Evolutionary conservation across 805 yeast genomes (phyloP), one percentile per base, ranked within the genome.

Genomic region (Wickerhamomyces mucosus): DNA sequence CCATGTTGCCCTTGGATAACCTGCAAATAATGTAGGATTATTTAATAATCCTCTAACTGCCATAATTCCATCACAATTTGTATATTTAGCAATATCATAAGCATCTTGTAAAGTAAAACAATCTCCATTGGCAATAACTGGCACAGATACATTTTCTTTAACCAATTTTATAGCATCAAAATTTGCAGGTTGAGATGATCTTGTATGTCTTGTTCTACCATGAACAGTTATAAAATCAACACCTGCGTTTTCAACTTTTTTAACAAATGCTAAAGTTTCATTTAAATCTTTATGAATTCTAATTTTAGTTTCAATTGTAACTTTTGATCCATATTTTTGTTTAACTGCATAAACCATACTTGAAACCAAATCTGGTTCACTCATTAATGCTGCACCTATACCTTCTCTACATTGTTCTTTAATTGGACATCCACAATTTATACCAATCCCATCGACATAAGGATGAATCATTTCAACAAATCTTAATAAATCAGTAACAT

Each of bases 61-160:
- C 98, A 92, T 92, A 7, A 92, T 81, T 7, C 97, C 98, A 51
- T 84, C 92, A 25, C 75, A 85, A 1, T 80, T 79, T 0, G 97
- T 86, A 31, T 52, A 51, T 10, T 68, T 58, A 0, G 73, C 72
- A 18, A 89, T 88, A 14, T 53, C 49, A 26, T 60, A 46, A n/a
- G 81, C 78, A 50, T 85, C 95, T 13, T 63, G 59, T 16, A 75
- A 56, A 1, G 69, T 50, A 47, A 80, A 80, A 48, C 95, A 88
- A 55, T 92, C 97, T n/a, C 98, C 98, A 49, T 92, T 92, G 3
- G 97, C 96, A n/a, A 92, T 79, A 1, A 92, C 86, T 0, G 96
- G 97, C 1, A 79, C 74, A 4, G 43, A 49, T 1, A 65, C 65
- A 0, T 37, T 26, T 4, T 70, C 72, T n/a, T 62, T 56, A 12